Conservation (phyloP, 805 yeast species). For the Candida palmyrensis region DNA sequence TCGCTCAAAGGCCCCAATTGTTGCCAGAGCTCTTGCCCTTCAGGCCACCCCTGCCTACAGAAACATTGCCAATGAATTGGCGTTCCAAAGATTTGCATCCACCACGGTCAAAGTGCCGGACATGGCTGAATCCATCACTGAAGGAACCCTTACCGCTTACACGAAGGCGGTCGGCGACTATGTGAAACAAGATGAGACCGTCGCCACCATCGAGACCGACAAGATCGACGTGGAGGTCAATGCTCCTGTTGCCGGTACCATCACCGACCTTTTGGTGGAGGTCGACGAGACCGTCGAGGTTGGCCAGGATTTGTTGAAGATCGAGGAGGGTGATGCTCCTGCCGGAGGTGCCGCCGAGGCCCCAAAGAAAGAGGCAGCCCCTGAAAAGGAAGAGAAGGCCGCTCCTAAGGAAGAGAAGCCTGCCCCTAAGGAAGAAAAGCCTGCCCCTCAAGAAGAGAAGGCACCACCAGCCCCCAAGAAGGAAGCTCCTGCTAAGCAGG, state of each 20-base stretch:
- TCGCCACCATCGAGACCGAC: constrained; percentile 97
- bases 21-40: not conserved
- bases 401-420: constrained; percentile 20
- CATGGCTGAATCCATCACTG: constrained; percentile 98
- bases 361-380: constrained; percentile 16
- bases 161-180: constrained; percentile 80
- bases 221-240: constrained; percentile 97
- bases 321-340: constrained; percentile 76
- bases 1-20: constrained; percentile 4
- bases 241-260: constrained; percentile 87
- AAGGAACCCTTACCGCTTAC: constrained; percentile 78
- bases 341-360: constrained; percentile 47
- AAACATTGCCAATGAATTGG: constrained; percentile 9
- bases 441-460: constrained; percentile 24
- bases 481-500: constrained; percentile 17
- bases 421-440: constrained; percentile 20
- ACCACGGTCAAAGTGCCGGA: constrained; percentile 83
- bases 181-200: constrained; percentile 78
- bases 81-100: constrained; percentile 34
- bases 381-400: constrained; percentile 17
- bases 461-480: constrained; percentile 17
- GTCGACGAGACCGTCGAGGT: constrained; percentile 94
- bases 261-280: constrained; percentile 73
- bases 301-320: constrained; percentile 86
- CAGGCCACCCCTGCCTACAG: constrained; percentile 3